Evolutionary conservation across 345 rosid genomes (phyloP).

Genomic region (Carallia pectinifolia): DNA sequence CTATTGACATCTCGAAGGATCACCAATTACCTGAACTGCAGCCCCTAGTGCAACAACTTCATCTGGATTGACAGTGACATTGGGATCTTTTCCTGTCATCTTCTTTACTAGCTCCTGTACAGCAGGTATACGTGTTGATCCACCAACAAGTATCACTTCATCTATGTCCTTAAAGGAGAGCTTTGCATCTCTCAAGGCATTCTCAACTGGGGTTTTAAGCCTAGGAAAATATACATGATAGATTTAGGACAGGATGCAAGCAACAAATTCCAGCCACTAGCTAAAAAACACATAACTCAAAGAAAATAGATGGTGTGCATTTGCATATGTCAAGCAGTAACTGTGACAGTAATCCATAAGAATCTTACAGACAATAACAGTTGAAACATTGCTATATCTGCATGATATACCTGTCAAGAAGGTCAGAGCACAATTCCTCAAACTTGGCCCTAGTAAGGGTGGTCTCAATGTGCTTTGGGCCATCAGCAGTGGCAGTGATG

Average conservation of each 20-base stretch:
- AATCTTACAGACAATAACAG: no score
- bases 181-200: slow-evolving; percentile 82
- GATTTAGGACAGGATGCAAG: neutral
- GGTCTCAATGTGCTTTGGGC: slow-evolving; percentile 94
- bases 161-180: slow-evolving; percentile 80
- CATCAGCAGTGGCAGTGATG: slow-evolving; percentile 97
- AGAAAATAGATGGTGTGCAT: neutral
- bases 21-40: slow-evolving; percentile 75
- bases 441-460: slow-evolving; percentile 90
- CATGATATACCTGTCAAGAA: slow-evolving; percentile 69
- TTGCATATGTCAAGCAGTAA: neutral
- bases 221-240: slow-evolving; percentile 26
- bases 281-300: neutral
- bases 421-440: slow-evolving; percentile 86
- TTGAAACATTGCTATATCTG: no score
- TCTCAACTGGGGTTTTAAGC: slow-evolving; percentile 86
- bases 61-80: slow-evolving; percentile 95
- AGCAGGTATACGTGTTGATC: slow-evolving; percentile 96
- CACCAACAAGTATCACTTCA: slow-evolving; percentile 98
- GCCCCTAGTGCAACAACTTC: slow-evolving; percentile 99
- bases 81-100: slow-evolving; percentile 89
- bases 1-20: neutral
- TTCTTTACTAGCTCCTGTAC: slow-evolving; percentile 91
- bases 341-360: no score
- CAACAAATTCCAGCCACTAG: neutral